Evolutionary conservation across 495 filamentous ascomycete species (phyloP).

Genomic region (Neurospora sublineolata): DNA sequence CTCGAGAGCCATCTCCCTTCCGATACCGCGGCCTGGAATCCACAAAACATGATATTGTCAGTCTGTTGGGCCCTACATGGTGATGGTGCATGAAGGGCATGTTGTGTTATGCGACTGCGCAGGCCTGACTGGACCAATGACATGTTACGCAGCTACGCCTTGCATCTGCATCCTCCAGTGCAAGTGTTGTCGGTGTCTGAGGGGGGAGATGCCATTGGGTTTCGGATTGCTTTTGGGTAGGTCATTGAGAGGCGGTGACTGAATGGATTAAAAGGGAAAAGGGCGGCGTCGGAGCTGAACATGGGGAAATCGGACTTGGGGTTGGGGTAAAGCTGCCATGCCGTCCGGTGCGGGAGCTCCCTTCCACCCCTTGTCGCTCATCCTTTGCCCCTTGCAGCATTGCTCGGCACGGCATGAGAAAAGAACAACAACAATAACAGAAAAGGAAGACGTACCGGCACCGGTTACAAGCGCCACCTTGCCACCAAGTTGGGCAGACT

Average conservation of each 20-base stretch:
- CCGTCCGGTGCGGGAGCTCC: slow-evolving; percentile 6
- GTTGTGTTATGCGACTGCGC: background rate
- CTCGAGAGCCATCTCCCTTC: slow-evolving; percentile 64
- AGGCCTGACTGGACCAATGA: background rate
- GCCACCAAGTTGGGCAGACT: slow-evolving; percentile 36
- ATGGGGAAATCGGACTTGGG: slow-evolving; percentile 20
- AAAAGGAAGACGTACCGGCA: slow-evolving; percentile 25
- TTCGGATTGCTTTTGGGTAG: background rate
- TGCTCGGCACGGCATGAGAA: background rate
- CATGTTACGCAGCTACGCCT: background rate
- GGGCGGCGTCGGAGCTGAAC: background rate
- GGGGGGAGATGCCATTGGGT: background rate
- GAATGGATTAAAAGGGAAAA: background rate
- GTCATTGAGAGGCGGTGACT: background rate
- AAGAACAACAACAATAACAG: slow-evolving; percentile 1
- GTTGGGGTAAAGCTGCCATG: slow-evolving; percentile 22
- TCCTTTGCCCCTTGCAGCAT: background rate
- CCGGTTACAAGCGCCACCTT: slow-evolving; percentile 42
- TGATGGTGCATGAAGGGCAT: background rate
- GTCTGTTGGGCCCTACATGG: background rate
- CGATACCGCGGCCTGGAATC: slow-evolving; percentile 55
- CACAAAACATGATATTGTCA: background rate
- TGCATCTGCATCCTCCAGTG: background rate
- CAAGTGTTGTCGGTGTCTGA: background rate
- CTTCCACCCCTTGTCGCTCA: background rate